Conservation (phyloP, 1,139 yeast genomes). For the Wickerhamiella pararugosa region DNA sequence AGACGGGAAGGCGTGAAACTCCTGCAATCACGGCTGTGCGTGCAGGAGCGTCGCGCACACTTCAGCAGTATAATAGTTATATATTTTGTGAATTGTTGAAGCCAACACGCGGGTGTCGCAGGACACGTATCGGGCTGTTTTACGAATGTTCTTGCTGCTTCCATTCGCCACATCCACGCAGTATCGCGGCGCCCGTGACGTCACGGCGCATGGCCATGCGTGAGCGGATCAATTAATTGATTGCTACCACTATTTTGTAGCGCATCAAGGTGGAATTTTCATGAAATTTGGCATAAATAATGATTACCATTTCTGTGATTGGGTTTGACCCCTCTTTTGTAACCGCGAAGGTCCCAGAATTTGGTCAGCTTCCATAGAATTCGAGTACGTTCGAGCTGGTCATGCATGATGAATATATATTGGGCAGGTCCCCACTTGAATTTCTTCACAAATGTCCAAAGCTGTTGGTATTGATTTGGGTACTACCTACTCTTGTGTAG, state of each 20-base stretch:
- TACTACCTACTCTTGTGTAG: conserved; percentile 97
- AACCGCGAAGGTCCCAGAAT: not conserved
- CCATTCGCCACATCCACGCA: too few relatives aligned
- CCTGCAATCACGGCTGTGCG: too few relatives aligned
- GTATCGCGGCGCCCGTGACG: too few relatives aligned
- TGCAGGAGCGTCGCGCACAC: too few relatives aligned
- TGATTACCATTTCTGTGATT: not conserved
- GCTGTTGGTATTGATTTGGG: conserved; percentile 77
- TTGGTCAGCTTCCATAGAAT: not conserved
- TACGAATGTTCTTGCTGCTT: too few relatives aligned
- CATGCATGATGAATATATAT: conserved; percentile 8
- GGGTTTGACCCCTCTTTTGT: not conserved
- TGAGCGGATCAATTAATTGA: too few relatives aligned
- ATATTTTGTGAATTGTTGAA: too few relatives aligned
- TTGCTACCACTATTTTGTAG: not conserved
- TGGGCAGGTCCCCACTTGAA: conserved; percentile 1
- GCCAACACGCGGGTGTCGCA: too few relatives aligned
- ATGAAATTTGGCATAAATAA: not conserved
- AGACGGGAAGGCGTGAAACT: too few relatives aligned
- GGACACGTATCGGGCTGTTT: too few relatives aligned
- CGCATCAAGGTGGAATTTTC: not conserved
- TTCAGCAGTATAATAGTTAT: too few relatives aligned
- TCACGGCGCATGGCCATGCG: too few relatives aligned
- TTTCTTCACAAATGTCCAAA: conserved; percentile 22
- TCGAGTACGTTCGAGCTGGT: conserved; percentile 4